These are phyloP conservation scores for Sequoiadendron giganteum DNA, from an alignment of 75 land plant species.

Conservation along the genomic window DNA sequence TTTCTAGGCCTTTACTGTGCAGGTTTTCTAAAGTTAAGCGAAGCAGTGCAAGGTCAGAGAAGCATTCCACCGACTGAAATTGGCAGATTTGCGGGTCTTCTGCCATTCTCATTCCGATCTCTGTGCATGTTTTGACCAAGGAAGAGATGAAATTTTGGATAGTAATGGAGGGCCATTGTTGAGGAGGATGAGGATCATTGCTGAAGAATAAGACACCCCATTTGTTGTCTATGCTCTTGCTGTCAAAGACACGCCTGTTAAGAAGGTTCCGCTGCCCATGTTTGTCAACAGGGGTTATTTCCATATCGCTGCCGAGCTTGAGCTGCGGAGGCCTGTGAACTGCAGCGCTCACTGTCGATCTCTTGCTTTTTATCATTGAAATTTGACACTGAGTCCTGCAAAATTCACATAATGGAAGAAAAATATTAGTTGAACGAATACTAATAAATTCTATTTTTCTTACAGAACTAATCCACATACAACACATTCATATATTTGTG, in stretches of 20 bases:
- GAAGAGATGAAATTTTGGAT: not conserved
- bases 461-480: too few species aligned
- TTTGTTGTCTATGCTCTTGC: conserved; percentile 16
- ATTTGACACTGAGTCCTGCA: too few species aligned
- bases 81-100: not conserved
- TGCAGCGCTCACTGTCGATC: too few species aligned
- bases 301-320: conserved; percentile 12
- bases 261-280: conserved; percentile 39
- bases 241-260: conserved; percentile 23
- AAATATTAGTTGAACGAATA: too few species aligned
- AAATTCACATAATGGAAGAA: too few species aligned
- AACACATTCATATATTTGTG: too few species aligned
- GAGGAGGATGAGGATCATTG: not conserved
- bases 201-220: conserved; percentile 54
- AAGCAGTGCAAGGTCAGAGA: conserved; percentile 17
- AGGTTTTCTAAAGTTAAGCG: conserved; percentile 10
- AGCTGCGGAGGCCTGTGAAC: conserved; percentile 26
- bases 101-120: conserved; percentile 24
- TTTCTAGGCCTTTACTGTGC: not conserved
- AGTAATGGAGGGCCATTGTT: not conserved
- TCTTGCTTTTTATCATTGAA: too few species aligned
- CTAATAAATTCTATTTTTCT: too few species aligned
- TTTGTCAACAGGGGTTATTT: conserved; percentile 12
- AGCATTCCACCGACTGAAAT: not conserved
- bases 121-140: conserved; percentile 8